Evolutionary conservation across 495 filamentous ascomycete species (phyloP).

Genomic region (Letharia lupina): DNA sequence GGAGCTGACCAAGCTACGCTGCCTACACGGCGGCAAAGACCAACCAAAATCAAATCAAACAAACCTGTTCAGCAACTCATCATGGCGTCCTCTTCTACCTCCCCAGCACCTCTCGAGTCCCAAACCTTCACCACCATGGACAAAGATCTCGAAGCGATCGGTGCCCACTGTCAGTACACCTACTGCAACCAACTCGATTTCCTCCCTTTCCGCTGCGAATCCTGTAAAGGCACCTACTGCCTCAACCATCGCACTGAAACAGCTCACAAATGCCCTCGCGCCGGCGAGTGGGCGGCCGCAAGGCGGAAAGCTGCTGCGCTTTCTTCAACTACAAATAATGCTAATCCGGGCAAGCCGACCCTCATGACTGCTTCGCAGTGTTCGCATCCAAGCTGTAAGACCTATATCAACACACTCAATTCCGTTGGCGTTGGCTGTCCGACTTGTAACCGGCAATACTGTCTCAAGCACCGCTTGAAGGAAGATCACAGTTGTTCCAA

Average conservation of each 20-base stretch:
- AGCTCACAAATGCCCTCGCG: conserved; percentile 69
- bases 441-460: conserved; percentile 77
- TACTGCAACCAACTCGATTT: conserved; percentile 95
- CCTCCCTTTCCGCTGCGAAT: conserved; percentile 90
- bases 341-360: conserved; percentile 39
- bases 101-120: conserved; percentile 13
- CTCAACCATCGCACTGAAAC: conserved; percentile 89
- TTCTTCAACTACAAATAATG: conserved; percentile 10
- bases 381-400: conserved; percentile 69
- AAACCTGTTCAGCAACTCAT: not conserved
- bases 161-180: conserved; percentile 80
- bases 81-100: conserved; percentile 23
- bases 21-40: conserved; percentile 17
- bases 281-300: conserved; percentile 69
- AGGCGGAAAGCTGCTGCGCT: conserved; percentile 15
- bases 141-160: conserved; percentile 71
- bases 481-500: conserved; percentile 84
- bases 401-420: conserved; percentile 68
- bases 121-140: conserved; percentile 51
- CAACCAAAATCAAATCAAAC: not conserved
- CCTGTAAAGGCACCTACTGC: conserved; percentile 78
- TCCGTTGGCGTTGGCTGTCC: conserved; percentile 73
- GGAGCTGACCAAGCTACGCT: conserved; percentile 20
- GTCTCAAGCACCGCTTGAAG: conserved; percentile 77
- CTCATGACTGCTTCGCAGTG: conserved; percentile 63